Base-by-base conservation (phyloP, 352 stramenopile species). In the Globisporangium mamillatum region DNA sequence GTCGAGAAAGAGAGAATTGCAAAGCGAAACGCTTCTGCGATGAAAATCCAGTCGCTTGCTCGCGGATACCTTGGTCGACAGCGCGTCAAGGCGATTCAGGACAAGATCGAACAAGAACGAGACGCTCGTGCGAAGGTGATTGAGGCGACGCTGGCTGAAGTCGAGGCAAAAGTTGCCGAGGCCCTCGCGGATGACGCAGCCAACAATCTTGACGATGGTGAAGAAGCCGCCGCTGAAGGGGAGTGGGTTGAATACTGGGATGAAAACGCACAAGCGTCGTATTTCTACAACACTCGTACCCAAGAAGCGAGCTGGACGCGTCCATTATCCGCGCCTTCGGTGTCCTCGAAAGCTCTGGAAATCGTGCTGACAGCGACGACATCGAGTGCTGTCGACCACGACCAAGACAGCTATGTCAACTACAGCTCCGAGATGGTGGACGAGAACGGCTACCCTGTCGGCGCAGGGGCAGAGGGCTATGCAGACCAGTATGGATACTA, bases 241-340 rank as follows among this genome's bases (percentile, higher is more conserved):
- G 85, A 96, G 54, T 97, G 90, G 90, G 85, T 95, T 66, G 87
- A 97, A 67, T 96, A 95, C 71, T 96, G 88, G 90, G 90, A 97
- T 70, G 90, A 97, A 44, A 96, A 88, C 56, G 87, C 87, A 2
- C 87, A 94, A 44, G 88, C 90, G 20, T 94, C 82, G 46, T 97
- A 97, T 67, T 97, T 90, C 69, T 97, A 92, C 81, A 96, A 95
- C 66, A 91, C 89, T 34, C 79, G 81, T 7, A 97, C 90, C 1
- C 88, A 97, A 60, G 89, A 96, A 71, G 89, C 88, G 55, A 94
- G 81, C 63, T 96, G 89, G 89, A 94, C 86, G 63, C 80, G 85
- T 3, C 85, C 85, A 7, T 68, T 83, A 8, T 78, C 78, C 7
- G 78, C 82, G 1, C 41, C 69, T 27, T 24, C 44, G 7, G 63